Evolutionary conservation across 768 basidiomycete genomes (phyloP).

Genomic region (Pulveroboletus sp.): DNA sequence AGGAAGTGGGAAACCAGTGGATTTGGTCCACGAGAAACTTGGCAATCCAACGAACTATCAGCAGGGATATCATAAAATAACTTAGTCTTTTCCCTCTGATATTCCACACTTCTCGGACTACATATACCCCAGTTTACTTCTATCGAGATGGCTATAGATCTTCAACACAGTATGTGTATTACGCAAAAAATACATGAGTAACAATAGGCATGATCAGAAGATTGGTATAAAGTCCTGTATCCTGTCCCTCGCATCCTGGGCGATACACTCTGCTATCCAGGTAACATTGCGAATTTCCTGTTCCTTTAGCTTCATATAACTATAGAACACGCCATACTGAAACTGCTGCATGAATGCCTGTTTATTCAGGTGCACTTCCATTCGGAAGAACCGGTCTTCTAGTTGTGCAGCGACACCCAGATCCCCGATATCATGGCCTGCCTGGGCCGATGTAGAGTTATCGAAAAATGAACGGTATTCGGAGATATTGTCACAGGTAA

Average conservation of each 20-base stretch:
- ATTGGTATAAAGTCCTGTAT: constrained; percentile 95
- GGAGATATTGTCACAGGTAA: constrained; percentile 79
- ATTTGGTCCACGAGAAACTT: constrained; percentile 10
- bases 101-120: neutral
- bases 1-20: neutral
- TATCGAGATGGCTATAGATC: neutral
- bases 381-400: constrained; percentile 93
- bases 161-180: neutral
- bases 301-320: constrained; percentile 90
- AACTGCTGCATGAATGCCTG: constrained; percentile 95
- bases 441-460: constrained; percentile 38
- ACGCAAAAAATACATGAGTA: constrained; percentile 5
- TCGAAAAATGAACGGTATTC: constrained; percentile 94
- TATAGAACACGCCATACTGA: constrained; percentile 90
- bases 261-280: constrained; percentile 98
- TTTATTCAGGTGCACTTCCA: constrained; percentile 94
- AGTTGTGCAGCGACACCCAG: constrained; percentile 61
- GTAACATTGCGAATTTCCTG: constrained; percentile 87
- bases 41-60: neutral
- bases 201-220: constrained; percentile 47
- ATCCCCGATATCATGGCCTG: constrained; percentile 37
- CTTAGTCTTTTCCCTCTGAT: neutral
- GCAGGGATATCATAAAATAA: constrained; percentile 5
- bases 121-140: neutral
- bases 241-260: constrained; percentile 92